Percentiles rank a stretch among this genome's conserved stretches.
These are phyloP conservation scores for Chytriomyces sp. DNA, from an alignment of 192 early-diverging fungal species.

Conservation along the genomic window DNA sequence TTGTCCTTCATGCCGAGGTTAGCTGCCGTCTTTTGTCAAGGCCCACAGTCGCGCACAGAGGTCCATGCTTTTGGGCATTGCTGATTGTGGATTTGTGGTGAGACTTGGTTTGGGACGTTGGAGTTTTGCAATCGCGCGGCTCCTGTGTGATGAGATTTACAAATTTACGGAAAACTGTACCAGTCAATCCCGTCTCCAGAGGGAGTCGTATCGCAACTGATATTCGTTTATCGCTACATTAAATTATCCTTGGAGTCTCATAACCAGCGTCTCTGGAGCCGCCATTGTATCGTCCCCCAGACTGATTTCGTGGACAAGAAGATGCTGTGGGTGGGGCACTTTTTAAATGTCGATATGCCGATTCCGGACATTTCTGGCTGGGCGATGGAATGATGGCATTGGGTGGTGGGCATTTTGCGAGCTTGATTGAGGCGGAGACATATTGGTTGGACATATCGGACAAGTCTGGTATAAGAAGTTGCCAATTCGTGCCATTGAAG, in stretches of 20 bases:
- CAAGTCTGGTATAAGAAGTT: no score
- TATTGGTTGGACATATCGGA: no score
- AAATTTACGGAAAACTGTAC: neutral
- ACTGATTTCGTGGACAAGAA: no score
- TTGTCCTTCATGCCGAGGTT: slow-evolving; percentile 36
- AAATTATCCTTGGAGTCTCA: no score
- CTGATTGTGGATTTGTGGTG: slow-evolving; percentile 54
- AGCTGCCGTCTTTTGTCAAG: slow-evolving; percentile 36
- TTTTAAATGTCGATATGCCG: no score
- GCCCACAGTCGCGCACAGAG: slow-evolving; percentile 42
- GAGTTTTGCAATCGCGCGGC: slow-evolving; percentile 33
- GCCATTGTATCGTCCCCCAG: no score
- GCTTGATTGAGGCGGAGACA: no score
- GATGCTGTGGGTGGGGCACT: no score
- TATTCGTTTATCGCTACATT: neutral
- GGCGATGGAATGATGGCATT: no score
- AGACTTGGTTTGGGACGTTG: neutral
- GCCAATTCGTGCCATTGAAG: slow-evolving; percentile 33
- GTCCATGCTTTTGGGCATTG: slow-evolving; percentile 42
- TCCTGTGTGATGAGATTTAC: neutral
- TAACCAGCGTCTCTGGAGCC: no score
- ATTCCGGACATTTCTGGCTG: no score
- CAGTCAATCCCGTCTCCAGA: slow-evolving; percentile 58
- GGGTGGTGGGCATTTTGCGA: no score
- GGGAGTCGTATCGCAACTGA: slow-evolving; percentile 40